phyloP scores from a whole-genome alignment of 2,329 filamentous ascomycete species.

The Rhynchosporium secalis region DNA sequence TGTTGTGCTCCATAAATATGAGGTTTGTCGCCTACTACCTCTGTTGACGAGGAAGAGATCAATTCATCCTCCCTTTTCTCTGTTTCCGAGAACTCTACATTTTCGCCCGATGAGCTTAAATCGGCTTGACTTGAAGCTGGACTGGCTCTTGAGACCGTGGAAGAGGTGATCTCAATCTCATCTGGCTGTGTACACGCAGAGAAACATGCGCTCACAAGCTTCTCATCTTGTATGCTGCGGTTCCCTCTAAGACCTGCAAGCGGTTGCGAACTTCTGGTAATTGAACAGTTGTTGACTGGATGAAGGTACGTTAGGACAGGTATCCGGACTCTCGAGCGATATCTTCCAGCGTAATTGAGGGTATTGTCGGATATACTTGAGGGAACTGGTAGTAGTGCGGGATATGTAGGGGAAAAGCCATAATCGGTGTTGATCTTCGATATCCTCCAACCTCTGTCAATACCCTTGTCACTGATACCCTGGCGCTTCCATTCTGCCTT shows the following conservation, averaged over 20 bases:
- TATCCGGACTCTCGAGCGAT: conserved; percentile 85
- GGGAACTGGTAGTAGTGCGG: conserved; percentile 79
- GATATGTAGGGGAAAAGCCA: conserved; percentile 89
- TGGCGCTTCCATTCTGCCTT: conserved; percentile 83
- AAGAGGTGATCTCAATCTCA: conserved; percentile 33
- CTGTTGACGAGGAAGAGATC: conserved; percentile 51
- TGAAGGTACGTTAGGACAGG: conserved; percentile 93
- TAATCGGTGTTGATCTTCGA: conserved; percentile 90
- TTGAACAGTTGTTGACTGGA: conserved; percentile 93
- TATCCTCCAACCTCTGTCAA: conserved; percentile 69
- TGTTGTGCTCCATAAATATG: conserved; percentile 89
- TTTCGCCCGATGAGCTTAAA: conserved; percentile 37
- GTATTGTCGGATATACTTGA: conserved; percentile 93
- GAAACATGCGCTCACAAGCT: conserved; percentile 89
- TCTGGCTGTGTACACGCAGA: conserved; percentile 52
- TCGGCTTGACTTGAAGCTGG: conserved; percentile 54
- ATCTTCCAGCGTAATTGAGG: conserved; percentile 86
- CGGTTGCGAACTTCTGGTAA: conserved; percentile 92
- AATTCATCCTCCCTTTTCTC: conserved; percentile 71
- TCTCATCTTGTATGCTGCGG: conserved; percentile 93
- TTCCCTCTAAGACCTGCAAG: conserved; percentile 83
- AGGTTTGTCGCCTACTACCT: conserved; percentile 54
- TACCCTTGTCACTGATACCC: conserved; percentile 80
- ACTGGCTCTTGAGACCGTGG: conserved; percentile 40
- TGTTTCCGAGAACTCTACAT: conserved; percentile 58